Evolutionary conservation across 2,329 filamentous ascomycete species (phyloP), one percentile per base, ranked within the genome.

Genomic region (Paecilomyces formosus): DNA sequence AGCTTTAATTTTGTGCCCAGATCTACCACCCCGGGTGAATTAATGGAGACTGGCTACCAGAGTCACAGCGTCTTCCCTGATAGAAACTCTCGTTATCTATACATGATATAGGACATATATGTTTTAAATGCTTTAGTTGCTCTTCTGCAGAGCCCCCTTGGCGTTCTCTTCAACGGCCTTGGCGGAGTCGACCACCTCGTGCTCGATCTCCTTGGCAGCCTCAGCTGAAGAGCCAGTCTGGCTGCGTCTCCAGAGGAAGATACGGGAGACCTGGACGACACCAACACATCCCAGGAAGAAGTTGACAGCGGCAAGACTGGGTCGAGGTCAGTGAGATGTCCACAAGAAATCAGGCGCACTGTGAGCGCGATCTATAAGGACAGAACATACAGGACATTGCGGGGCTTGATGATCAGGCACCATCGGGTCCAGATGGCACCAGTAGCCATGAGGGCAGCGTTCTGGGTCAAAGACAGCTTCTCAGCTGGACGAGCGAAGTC

Each of bases 351-450:
- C 21, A 8, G 7, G 24, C 24, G 24, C 24, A 26, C 24, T 26
- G 24, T 6, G 24, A 6, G 24, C 24, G 24, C 24, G 6, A 26
- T 3, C 24, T 26, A 26, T 26, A 13, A 22, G 21, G 39, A 33
- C 49, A 15, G 21, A 31, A 79, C 86, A 54, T 79, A 91, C 88
- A 97, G 88, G 70, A 92, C 79, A 82, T 99, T 99, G 78, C 86
- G 87, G 59, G 94, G 94, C 77, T 87, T 92, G 79, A 99, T 99
- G 76, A 99, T 89, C 73, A 97, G 83, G 82, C 94, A 99, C 94
- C 94, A 99, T 66, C 94, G 86, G 53, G 94, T 99, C 94, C 94
- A 99, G 83, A 99, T 99, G 64, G 89, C 78, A 65, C 94, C 94
- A 9, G 94, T 99, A 68, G 87, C 87, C 72, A 90, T 94, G 66